Evolutionary conservation across 345 rosid genomes (phyloP).

Genomic region (Syzygium aqueum): DNA sequence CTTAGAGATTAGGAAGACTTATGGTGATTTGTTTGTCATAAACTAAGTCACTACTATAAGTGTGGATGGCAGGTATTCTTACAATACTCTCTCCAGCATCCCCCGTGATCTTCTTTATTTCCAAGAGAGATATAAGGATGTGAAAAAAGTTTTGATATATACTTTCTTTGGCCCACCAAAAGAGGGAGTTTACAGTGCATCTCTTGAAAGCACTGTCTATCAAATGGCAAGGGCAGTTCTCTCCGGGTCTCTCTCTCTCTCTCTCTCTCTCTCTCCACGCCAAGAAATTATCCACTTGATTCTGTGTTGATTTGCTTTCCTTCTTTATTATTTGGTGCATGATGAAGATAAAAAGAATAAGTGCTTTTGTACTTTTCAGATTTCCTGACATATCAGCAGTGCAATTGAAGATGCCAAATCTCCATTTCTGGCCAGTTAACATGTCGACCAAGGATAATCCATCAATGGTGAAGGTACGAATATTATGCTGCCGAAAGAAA

Average conservation of each 20-base stretch:
- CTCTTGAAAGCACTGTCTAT: conserved; percentile 91
- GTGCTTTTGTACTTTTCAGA: conserved; percentile 25
- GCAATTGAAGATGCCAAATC: conserved; percentile 78
- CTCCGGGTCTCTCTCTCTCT: conserved; percentile 31
- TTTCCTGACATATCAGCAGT: conserved; percentile 59
- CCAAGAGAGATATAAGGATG: conserved; percentile 44
- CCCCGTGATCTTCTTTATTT: conserved; percentile 59
- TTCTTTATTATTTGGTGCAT: no score
- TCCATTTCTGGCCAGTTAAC: conserved; percentile 86
- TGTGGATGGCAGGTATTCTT: conserved; percentile 54
- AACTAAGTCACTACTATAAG: background rate
- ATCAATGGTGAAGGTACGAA: conserved; percentile 65
- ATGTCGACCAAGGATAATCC: conserved; percentile 60
- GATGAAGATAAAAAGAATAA: background rate
- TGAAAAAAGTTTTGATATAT: conserved; percentile 41
- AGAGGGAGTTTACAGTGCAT: conserved; percentile 84
- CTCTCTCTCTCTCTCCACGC: background rate
- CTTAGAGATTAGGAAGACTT: background rate
- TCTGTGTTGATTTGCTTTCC: background rate
- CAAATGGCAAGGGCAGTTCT: conserved; percentile 77
- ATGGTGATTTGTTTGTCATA: background rate
- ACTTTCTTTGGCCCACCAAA: conserved; percentile 80
- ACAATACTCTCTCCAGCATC: conserved; percentile 48
- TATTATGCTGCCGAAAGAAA: background rate
- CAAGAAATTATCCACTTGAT: background rate